Evolutionary conservation across 805 yeast species (phyloP).

Genomic region (Saturnispora zaruensis): DNA sequence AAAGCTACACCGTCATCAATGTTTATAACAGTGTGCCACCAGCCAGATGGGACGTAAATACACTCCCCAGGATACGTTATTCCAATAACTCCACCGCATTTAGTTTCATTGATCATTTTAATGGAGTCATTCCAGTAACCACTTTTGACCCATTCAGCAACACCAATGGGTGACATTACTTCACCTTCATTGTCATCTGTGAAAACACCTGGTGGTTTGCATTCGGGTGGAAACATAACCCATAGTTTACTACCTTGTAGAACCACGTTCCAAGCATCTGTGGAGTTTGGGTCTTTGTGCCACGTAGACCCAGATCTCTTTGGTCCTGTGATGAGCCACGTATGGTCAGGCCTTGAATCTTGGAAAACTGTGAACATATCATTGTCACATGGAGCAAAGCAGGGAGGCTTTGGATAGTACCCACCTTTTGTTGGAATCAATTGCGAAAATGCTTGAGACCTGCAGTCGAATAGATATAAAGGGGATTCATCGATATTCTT

Average conservation of each 20-base stretch:
- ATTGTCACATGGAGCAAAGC: conserved; percentile 29
- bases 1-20: conserved; percentile 74
- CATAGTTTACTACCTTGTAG: conserved; percentile 71
- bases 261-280: conserved; percentile 85
- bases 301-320: conserved; percentile 77
- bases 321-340: conserved; percentile 90
- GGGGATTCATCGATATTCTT: conserved; percentile 75
- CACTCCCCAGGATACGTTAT: conserved; percentile 77
- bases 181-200: conserved; percentile 73
- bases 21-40: conserved; percentile 97
- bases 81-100: conserved; percentile 39
- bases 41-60: conserved; percentile 86
- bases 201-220: conserved; percentile 78
- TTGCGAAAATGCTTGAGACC: conserved; percentile 54
- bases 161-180: conserved; percentile 85
- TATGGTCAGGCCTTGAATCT: conserved; percentile 72
- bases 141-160: conserved; percentile 83
- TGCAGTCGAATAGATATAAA: conserved; percentile 76
- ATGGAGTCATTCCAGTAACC: conserved; percentile 72
- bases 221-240: conserved; percentile 78
- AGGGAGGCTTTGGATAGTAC: conserved; percentile 11
- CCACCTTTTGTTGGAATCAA: conserved; percentile 24
- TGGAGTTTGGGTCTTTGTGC: conserved; percentile 87
- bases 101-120: conserved; percentile 35
- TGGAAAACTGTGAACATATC: conserved; percentile 38